phyloP scores from a whole-genome alignment of 1,284 basidiomycete genomes.

The Peniophora sp. region DNA sequence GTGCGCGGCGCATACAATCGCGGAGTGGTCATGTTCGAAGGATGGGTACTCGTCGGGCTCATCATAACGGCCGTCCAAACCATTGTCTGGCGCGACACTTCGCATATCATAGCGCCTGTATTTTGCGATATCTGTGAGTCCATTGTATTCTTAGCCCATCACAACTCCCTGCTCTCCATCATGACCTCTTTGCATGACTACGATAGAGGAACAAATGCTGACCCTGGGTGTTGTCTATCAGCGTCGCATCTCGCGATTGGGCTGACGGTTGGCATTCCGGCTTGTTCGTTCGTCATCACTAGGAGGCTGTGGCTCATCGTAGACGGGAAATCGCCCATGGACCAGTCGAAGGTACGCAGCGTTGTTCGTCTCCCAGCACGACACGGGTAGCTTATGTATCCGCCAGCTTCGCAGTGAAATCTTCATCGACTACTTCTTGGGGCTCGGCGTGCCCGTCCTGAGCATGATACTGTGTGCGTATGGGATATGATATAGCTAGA shows the following conservation, averaged over 20 bases:
- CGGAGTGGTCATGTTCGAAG: background rate
- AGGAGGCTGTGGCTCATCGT: background rate
- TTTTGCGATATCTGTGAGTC: constrained; percentile 1
- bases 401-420: background rate
- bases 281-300: background rate
- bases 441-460: background rate
- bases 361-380: background rate
- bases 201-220: background rate
- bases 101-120: background rate
- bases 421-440: background rate
- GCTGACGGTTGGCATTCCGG: background rate
- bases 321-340: no score
- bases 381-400: background rate
- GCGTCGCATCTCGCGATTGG: background rate
- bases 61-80: background rate
- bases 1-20: background rate
- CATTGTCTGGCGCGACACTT: background rate
- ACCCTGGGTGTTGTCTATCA: background rate
- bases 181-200: no score
- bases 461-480: background rate
- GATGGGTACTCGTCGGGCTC: background rate
- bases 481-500: background rate
- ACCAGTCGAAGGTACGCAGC: background rate
- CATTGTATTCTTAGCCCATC: background rate
- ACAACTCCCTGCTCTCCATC: no score